Percentiles rank a stretch among this genome's conserved stretches.
Conservation (phyloP, 108 stramenopile species). For the Bacterosira constricta region DNA sequence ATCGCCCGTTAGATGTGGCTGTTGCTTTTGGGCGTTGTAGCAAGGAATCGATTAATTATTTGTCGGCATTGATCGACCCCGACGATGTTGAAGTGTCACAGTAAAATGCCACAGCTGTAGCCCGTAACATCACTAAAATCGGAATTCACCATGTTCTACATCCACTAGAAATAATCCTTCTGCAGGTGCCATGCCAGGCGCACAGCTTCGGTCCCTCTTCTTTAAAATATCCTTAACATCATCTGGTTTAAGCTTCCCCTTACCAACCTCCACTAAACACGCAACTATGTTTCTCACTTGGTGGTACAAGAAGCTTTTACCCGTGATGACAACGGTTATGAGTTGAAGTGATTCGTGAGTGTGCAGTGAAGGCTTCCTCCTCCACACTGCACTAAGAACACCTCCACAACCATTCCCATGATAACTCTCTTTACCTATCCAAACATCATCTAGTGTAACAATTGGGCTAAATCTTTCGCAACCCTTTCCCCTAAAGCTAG, state of each 20-base stretch:
- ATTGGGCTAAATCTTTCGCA: conserved; percentile 73
- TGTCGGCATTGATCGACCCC: background rate
- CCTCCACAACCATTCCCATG: conserved; percentile 25
- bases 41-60: background rate
- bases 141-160: conserved; percentile 77
- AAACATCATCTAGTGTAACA: conserved; percentile 62
- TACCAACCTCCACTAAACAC: conserved; percentile 63
- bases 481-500: conserved; percentile 74
- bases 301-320: conserved; percentile 80
- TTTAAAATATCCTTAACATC: conserved; percentile 61
- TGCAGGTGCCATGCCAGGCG: conserved; percentile 78
- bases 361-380: conserved; percentile 5
- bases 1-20: conserved; percentile 12
- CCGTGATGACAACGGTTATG: conserved; percentile 64
- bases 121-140: conserved; percentile 26
- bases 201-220: conserved; percentile 45
- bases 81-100: background rate
- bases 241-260: conserved; percentile 49
- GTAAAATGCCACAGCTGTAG: background rate
- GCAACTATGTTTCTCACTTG: conserved; percentile 86
- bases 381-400: conserved; percentile 21
- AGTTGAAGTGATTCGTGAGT: conserved; percentile 44
- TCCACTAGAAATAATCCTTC: conserved; percentile 82
- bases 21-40: background rate
- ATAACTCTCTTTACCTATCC: conserved; percentile 31